Evolutionary conservation across 225 moss, liverwort and hornwort genomes (phyloP).

Genomic region (Antitrichia curtipendula): DNA sequence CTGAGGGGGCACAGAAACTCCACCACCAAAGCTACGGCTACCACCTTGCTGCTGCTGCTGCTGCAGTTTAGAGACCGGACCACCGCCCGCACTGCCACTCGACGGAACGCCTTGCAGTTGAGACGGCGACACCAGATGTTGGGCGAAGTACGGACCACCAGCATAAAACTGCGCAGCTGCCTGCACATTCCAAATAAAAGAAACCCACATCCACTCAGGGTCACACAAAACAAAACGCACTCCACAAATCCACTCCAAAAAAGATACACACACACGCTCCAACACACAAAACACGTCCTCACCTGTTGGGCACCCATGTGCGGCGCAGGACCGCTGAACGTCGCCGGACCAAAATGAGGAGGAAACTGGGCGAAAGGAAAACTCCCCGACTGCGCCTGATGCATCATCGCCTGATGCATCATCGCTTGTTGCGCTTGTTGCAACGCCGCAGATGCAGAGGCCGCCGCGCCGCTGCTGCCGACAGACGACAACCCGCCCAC

Average conservation of each 20-base stretch:
- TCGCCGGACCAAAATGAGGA: conserved; percentile 45
- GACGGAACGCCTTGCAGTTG: conserved; percentile 45
- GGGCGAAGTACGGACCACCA: conserved; percentile 46
- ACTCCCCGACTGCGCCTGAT: conserved; percentile 37
- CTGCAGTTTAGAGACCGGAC: conserved; percentile 10
- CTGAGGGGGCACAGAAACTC: conserved; percentile 20
- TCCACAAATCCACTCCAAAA: too few relatives aligned
- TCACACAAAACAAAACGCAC: neutral
- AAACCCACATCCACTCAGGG: neutral
- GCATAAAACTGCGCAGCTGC: conserved; percentile 64
- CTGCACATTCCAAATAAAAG: conserved; percentile 1
- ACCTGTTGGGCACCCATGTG: conserved; percentile 64
- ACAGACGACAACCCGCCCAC: conserved; percentile 6
- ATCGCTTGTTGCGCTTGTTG: conserved; percentile 39
- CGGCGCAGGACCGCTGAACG: conserved; percentile 34
- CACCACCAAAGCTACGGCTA: conserved; percentile 25
- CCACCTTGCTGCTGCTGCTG: conserved; percentile 36
- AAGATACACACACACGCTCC: neutral
- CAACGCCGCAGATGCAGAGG: conserved; percentile 35
- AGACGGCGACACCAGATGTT: conserved; percentile 46
- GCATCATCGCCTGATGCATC: conserved; percentile 69
- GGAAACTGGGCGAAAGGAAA: conserved; percentile 59
- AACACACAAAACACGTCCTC: neutral
- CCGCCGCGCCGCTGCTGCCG: conserved; percentile 18
- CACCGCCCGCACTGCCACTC: conserved; percentile 6